Percentiles rank a stretch among this genome's conserved stretches.
Conservation (phyloP, 371 early-diverging fungal genomes). For the Haplosporangium sp. region DNA sequence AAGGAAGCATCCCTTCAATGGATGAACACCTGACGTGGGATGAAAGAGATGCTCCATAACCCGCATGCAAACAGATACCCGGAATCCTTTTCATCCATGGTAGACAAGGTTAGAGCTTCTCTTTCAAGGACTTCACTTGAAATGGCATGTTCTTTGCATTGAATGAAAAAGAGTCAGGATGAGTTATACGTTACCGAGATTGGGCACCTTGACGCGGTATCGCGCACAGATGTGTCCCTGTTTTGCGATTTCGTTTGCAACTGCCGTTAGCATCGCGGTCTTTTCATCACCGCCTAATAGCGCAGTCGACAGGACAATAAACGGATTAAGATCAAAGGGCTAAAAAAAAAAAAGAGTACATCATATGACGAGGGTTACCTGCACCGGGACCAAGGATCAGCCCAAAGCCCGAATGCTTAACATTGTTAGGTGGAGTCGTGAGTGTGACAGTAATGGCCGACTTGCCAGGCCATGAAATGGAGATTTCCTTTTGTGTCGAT, state of each 20-base stretch:
- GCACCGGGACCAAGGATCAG: constrained; percentile 52
- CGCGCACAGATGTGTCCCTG: constrained; percentile 44
- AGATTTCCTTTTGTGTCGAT: constrained; percentile 34
- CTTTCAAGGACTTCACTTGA: too few relatives aligned
- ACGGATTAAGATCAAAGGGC: neutral
- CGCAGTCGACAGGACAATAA: neutral
- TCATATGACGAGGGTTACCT: constrained; percentile 17
- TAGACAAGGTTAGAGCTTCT: too few relatives aligned
- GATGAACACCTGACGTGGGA: constrained; percentile 28
- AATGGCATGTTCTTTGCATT: neutral
- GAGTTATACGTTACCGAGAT: constrained; percentile 22
- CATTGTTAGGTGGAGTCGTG: constrained; percentile 30
- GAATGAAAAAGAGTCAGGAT: neutral
- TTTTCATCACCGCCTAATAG: constrained; percentile 41
- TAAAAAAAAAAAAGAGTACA: neutral
- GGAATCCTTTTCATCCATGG: constrained; percentile 18
- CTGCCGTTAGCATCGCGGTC: constrained; percentile 23
- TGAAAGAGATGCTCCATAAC: constrained; percentile 45
- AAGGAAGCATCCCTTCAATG: constrained; percentile 39
- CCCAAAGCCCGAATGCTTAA: constrained; percentile 37
- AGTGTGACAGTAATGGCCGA: constrained; percentile 37
- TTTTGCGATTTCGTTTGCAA: constrained; percentile 32
- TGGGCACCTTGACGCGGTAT: constrained; percentile 43
- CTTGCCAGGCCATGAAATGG: constrained; percentile 37
- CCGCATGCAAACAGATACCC: constrained; percentile 27